Percentiles rank a stretch among this genome's conserved stretches.
phyloP scores from a whole-genome alignment of 768 basidiomycete species.

The Boletus huronensis region DNA sequence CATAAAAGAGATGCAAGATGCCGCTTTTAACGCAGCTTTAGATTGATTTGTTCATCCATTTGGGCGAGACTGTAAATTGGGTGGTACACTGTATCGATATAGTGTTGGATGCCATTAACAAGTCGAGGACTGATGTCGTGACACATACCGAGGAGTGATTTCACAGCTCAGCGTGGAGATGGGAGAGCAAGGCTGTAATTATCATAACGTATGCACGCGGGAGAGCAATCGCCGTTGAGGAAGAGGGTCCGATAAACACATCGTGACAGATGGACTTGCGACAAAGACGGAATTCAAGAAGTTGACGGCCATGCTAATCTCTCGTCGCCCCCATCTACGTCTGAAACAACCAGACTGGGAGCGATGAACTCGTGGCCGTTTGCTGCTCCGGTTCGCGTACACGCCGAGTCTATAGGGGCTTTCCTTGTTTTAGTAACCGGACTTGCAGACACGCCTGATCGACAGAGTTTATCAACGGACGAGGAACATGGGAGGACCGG shows the following conservation, averaged over 20 bases:
- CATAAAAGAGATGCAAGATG: conserved; percentile 70
- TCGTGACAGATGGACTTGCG: neutral
- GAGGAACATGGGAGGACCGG: neutral
- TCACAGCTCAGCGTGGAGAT: neutral
- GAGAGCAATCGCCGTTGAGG: conserved; percentile 1
- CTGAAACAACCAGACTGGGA: conserved; percentile 39
- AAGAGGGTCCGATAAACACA: neutral
- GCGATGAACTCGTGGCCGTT: conserved; percentile 63
- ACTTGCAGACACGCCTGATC: conserved; percentile 49
- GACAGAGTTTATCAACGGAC: conserved; percentile 2
- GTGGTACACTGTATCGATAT: conserved; percentile 2
- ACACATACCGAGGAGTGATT: neutral
- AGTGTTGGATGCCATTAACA: neutral
- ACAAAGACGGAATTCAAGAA: neutral
- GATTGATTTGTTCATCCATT: conserved; percentile 17
- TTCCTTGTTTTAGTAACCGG: neutral
- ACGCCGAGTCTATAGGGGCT: conserved; percentile 61
- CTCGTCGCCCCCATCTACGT: neutral
- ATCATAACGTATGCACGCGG: conserved; percentile 17
- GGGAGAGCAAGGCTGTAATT: neutral
- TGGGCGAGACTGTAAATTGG: neutral
- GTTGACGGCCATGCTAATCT: neutral
- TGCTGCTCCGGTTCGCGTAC: conserved; percentile 60
- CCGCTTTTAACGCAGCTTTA: conserved; percentile 39
- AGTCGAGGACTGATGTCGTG: neutral